These are phyloP conservation scores for Thelephora ganbajun DNA, from an alignment of 768 basidiomycete species.

Conservation along the genomic window DNA sequence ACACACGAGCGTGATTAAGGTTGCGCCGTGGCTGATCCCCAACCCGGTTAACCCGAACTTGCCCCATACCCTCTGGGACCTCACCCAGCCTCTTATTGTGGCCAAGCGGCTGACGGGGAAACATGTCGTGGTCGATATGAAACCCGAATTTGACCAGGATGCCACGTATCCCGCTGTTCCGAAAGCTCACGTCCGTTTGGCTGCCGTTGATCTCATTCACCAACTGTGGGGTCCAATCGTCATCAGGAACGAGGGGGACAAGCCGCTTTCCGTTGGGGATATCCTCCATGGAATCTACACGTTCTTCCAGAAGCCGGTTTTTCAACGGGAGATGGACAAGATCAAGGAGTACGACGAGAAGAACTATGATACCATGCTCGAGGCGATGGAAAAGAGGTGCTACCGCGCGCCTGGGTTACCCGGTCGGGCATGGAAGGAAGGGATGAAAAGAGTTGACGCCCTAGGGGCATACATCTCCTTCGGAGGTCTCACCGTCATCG, in stretches of 20 bases:
- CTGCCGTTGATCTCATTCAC: constrained; percentile 8
- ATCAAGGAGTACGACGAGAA: constrained; percentile 9
- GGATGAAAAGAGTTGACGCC: constrained; percentile 35
- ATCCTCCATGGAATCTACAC: constrained; percentile 33
- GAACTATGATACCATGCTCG: constrained; percentile 11
- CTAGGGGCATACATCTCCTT: constrained; percentile 32
- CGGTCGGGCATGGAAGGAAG: constrained; percentile 23
- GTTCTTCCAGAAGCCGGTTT: constrained; percentile 33
- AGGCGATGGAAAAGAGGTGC: constrained; percentile 23
- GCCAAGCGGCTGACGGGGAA: constrained; percentile 19
- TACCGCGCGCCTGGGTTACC: constrained; percentile 24
- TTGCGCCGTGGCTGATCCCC: constrained; percentile 14
- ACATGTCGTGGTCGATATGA: constrained; percentile 13
- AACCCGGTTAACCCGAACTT: constrained; percentile 18
- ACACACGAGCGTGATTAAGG: background rate
- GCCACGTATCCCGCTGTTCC: constrained; percentile 13
- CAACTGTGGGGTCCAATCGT: constrained; percentile 34
- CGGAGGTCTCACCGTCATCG: constrained; percentile 24
- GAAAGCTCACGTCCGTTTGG: constrained; percentile 12
- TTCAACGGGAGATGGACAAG: constrained; percentile 15
- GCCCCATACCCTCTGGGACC: constrained; percentile 19
- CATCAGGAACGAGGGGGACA: constrained; percentile 16
- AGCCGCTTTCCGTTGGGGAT: constrained; percentile 25
- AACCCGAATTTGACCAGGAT: constrained; percentile 6
- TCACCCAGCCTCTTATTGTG: constrained; percentile 17